A percentile compares a stretch with the other conserved stretches of the same genome.
phyloP scores from a whole-genome alignment of 352 stramenopile genomes.

The Phytophthora melonis region DNA sequence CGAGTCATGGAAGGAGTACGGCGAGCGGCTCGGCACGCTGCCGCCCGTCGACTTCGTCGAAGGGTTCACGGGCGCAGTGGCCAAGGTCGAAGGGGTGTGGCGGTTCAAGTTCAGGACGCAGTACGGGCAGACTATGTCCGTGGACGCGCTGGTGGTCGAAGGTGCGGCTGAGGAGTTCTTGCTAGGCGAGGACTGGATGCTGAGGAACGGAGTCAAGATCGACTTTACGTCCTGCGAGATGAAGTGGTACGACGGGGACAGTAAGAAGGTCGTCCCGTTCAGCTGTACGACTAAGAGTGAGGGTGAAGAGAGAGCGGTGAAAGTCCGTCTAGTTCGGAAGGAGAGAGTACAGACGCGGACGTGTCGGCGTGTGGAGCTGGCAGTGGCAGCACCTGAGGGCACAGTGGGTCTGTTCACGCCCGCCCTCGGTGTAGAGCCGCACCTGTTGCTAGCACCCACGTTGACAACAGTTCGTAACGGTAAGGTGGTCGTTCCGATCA shows the following conservation, averaged over 20 bases:
- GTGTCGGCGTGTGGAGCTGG: not conserved
- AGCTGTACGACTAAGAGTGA: not conserved
- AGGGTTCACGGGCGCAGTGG: not conserved
- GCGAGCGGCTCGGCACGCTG: not conserved
- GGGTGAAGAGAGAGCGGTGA: not conserved
- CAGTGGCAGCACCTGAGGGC: not conserved
- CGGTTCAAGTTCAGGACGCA: not conserved
- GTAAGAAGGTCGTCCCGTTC: not conserved
- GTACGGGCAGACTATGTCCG: not conserved
- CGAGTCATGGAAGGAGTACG: not conserved
- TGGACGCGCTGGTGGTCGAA: not conserved
- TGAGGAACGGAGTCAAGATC: not conserved
- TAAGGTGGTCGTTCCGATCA: not conserved
- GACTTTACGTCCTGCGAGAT: not conserved
- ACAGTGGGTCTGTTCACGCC: not conserved
- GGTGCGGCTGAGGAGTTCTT: not conserved
- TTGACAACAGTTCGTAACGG: not conserved
- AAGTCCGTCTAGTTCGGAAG: not conserved
- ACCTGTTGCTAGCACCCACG: not conserved
- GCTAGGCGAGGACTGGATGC: not conserved
- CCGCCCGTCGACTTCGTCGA: not conserved
- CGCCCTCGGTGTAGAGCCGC: not conserved
- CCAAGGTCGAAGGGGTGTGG: not conserved
- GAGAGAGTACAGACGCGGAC: not conserved
- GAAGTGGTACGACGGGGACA: not conserved